Evolutionary conservation across 2,329 filamentous ascomycete species (phyloP).

Genomic region (Incumbomyces delicatus): DNA sequence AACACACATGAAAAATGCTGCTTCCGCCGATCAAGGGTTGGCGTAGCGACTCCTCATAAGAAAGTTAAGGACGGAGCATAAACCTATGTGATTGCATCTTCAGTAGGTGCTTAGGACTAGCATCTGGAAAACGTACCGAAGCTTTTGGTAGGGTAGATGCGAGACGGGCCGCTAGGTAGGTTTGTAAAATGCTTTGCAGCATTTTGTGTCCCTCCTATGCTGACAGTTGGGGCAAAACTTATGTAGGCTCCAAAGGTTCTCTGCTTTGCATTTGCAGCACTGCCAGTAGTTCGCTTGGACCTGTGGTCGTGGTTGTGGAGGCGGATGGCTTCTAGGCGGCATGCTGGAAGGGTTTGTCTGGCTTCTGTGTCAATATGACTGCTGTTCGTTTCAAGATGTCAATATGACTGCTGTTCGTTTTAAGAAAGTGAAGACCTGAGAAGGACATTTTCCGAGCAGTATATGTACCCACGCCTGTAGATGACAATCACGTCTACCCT

Average conservation of each 20-base stretch:
- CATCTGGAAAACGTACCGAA: no score
- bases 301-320: background rate
- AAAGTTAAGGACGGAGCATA: no score
- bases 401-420: background rate
- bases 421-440: background rate
- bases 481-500: background rate
- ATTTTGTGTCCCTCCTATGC: background rate
- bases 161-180: background rate
- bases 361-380: background rate
- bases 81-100: no score
- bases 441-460: no score
- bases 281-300: constrained; percentile 5
- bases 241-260: constrained; percentile 5
- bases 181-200: constrained; percentile 3
- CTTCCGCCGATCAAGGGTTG: no score
- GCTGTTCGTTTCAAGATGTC: background rate
- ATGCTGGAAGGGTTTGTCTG: background rate
- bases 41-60: no score
- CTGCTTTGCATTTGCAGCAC: background rate
- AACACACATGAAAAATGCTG: no score
- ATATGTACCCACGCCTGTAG: background rate
- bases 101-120: no score
- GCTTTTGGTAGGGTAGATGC: no score
- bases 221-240: constrained; percentile 2
- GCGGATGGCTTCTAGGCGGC: background rate